These are phyloP conservation scores for Falciphora oryzae DNA, from an alignment of 2,329 filamentous ascomycete genomes.

Conservation along the genomic window DNA sequence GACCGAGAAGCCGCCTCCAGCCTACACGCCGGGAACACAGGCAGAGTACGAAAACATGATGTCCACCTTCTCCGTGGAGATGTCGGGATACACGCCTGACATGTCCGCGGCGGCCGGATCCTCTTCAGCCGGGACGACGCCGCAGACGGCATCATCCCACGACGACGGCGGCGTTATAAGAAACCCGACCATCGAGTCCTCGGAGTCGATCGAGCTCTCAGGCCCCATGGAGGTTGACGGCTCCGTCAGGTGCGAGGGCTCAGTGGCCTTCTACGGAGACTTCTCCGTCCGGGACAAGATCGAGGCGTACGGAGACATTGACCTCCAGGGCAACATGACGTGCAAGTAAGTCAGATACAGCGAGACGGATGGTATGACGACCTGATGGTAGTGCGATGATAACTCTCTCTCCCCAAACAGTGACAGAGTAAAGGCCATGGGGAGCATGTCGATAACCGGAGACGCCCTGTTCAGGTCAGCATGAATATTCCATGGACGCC, in stretches of 20 bases:
- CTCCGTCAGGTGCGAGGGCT: conserved; percentile 39
- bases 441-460: background rate
- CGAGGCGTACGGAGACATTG: conserved; percentile 40
- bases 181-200: conserved; percentile 36
- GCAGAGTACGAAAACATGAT: conserved; percentile 15
- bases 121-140: background rate
- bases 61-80: conserved; percentile 12
- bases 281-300: conserved; percentile 38
- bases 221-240: conserved; percentile 43
- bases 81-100: background rate
- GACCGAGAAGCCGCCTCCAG: background rate
- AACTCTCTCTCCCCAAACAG: background rate
- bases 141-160: conserved; percentile 8
- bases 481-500: background rate
- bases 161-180: conserved; percentile 18
- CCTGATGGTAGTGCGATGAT: background rate
- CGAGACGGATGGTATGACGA: background rate
- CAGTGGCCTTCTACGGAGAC: conserved; percentile 38
- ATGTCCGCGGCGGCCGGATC: background rate
- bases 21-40: conserved; percentile 2
- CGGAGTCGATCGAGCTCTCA: conserved; percentile 32
- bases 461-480: background rate
- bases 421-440: conserved; percentile 3
- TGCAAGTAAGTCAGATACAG: conserved; percentile 31
- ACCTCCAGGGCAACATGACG: conserved; percentile 34